Evolutionary conservation across 768 basidiomycete species (phyloP).

Genomic region (Rhizopogon vesiculosus): DNA sequence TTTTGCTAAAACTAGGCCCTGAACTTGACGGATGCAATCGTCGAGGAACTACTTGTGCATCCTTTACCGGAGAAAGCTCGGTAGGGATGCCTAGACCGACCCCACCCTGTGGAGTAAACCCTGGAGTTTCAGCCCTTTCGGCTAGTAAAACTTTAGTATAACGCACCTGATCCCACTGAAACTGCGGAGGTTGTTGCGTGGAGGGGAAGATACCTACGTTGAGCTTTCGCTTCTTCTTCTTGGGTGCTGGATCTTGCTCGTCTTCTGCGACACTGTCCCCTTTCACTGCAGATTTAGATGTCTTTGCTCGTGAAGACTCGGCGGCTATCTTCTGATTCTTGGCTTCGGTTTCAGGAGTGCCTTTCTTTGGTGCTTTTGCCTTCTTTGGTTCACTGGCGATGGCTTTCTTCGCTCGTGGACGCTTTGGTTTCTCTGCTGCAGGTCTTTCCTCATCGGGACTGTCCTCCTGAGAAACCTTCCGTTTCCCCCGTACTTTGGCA

Average conservation of each 20-base stretch:
- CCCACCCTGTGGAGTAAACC: slow-evolving; percentile 25
- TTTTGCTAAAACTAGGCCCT: slow-evolving; percentile 5
- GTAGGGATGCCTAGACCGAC: slow-evolving; percentile 60
- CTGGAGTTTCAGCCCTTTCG: neutral
- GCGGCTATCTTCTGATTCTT: slow-evolving; percentile 15
- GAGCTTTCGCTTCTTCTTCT: slow-evolving; percentile 71
- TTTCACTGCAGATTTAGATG: slow-evolving; percentile 9
- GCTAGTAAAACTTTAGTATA: neutral
- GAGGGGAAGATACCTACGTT: slow-evolving; percentile 41
- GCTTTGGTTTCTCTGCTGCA: slow-evolving; percentile 21
- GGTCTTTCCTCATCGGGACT: slow-evolving; percentile 11
- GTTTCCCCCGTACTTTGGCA: slow-evolving; percentile 34
- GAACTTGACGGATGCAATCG: slow-evolving; percentile 29
- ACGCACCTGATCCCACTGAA: slow-evolving; percentile 42
- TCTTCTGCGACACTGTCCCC: slow-evolving; percentile 11
- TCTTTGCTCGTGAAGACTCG: slow-evolving; percentile 12
- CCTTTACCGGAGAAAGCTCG: slow-evolving; percentile 61
- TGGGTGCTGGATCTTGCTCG: slow-evolving; percentile 29
- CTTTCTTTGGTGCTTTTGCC: slow-evolving; percentile 9
- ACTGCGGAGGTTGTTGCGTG: slow-evolving; percentile 25
- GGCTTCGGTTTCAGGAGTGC: slow-evolving; percentile 10
- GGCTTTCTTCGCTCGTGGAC: slow-evolving; percentile 19
- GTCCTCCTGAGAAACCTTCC: slow-evolving; percentile 26
- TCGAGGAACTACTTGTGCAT: slow-evolving; percentile 43
- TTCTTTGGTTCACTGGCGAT: slow-evolving; percentile 10